Base-by-base conservation (phyloP, 2,329 filamentous ascomycete species). In the Cercospora nicotianae region DNA sequence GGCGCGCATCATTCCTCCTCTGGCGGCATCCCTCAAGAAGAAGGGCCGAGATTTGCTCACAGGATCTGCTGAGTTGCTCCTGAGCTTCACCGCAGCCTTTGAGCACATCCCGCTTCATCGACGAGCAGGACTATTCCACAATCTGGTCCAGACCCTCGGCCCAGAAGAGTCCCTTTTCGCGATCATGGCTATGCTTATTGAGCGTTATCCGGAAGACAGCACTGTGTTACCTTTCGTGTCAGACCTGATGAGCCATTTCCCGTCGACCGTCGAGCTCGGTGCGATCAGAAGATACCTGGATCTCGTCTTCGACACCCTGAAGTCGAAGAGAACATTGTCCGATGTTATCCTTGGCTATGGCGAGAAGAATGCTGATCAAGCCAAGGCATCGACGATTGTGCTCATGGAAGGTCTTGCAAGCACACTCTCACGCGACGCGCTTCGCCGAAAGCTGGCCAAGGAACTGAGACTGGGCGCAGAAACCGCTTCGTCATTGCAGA, bases 81-180 rank as follows among this genome's bases (percentile, higher is more conserved):
- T 96, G 51, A 98, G 94, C 82, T 99, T 99, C 77, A 94, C 93
- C 18, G 93, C 94, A 7, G 95, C 96, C 0, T 99, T 96, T 79
- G 94, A 97, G 78, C 95, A 99, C 77, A 94, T 99, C 70, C 95
- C 95, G 5, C 87, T 90, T 8, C 94, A 97, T 79, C 87, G 95
- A 66, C 89, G 93, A 72, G 87, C 92, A 31, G 89, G 89, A 48
- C 83, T 99, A 6, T 99, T 97, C 80, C 86, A 91, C 64, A 92
- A 94, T 61, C 84, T 99, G 18, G 89, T 95, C 23, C 88, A 92
- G 74, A 96, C 94, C 10, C 84, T 99, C 3, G 94, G 94, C 2
- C 86, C 93, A 0, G 86, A 91, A 63, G 94, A 98, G 69, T 96
- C 96, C 75, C 83, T 98, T 26, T 96, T 93, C 74, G 93, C 93